Evolutionary conservation across 1,284 basidiomycete genomes (phyloP), one percentile per base, ranked within the genome.

Genomic region (Hortiboletus rubellus): DNA sequence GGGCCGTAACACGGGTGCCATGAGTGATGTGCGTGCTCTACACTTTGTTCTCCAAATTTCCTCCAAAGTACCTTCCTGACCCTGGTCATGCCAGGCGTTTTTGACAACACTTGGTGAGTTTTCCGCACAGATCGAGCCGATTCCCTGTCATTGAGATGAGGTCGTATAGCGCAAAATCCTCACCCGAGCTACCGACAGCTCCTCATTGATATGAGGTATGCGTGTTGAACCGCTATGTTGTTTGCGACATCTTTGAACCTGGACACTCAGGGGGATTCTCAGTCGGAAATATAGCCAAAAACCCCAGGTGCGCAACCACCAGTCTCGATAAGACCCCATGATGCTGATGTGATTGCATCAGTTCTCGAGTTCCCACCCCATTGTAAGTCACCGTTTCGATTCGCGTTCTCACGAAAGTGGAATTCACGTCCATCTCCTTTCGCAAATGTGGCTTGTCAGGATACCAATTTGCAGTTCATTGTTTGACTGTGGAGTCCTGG

Each of bases 1-100:
- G 5, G 93, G 93, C 2, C 77, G 82, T 54, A 93, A 89, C 6
- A 94, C 92, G 2, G 96, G 95, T 45, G 93, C 93, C 2, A 95
- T 95, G 93, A 89, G 84, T 69, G 85, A 80, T 64, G 87, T 89
- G 63, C 47, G 83, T 77, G 30, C 30, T 46, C 15, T 15, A n/a
- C 14, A 40, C 22, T 22, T 44, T 6, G 4, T 48, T 27, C 12
- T 8, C 22, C 6, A 27, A 22, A 27, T n/a, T 47, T 27, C 5
- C 22, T 14, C 9, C 17, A 2, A 40, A 5, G 9, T 22, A 6
- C 10, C 7, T 41, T 14, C 8, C 40, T 50, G 43, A 45, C 15
- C 30, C 8, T 9, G 30, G 10, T 44, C 54, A 86, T 46, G 1
- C 37, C 55, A 87, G 92, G 95, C 89, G 34, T 93, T 94, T 72